A percentile compares a stretch with the other conserved stretches of the same genome.
Conservation (phyloP, 495 filamentous ascomycete genomes). For the Tetracladium marchalianum region DNA sequence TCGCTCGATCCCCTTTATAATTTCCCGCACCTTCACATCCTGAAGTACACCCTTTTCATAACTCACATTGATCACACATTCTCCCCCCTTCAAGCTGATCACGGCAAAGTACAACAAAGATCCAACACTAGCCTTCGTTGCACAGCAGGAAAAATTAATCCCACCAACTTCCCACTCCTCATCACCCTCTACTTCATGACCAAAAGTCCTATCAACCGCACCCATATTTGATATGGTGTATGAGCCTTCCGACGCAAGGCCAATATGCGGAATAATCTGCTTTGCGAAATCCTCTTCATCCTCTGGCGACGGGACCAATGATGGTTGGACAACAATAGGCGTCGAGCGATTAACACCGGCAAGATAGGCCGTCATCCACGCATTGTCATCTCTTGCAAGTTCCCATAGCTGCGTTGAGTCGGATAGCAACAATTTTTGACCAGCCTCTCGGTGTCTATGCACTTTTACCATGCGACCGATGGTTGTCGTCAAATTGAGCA, state of each 20-base stretch:
- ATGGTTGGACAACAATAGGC: neutral
- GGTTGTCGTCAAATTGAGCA: neutral
- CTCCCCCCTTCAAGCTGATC: slow-evolving; percentile 3
- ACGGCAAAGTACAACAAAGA: slow-evolving; percentile 2
- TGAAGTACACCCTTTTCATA: slow-evolving; percentile 11
- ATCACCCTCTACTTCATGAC: neutral
- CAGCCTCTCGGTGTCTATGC: neutral
- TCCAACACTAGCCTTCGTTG: neutral
- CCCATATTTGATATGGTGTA: slow-evolving; percentile 8
- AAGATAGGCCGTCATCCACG: neutral
- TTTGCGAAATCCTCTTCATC: neutral
- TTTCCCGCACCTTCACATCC: slow-evolving; percentile 2
- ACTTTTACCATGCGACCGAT: neutral
- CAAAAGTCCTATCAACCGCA: neutral
- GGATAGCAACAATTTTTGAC: neutral
- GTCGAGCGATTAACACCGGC: neutral
- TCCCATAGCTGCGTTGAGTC: neutral
- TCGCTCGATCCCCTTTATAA: neutral
- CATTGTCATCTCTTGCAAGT: neutral
- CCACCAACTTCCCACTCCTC: slow-evolving; percentile 1
- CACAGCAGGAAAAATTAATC: slow-evolving; percentile 3
- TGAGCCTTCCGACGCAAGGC: no score
- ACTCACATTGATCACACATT: slow-evolving; percentile 2
- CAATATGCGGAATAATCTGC: no score
- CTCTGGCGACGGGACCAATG: slow-evolving; percentile 1